Percentiles rank a stretch among this genome's conserved stretches.
Evolutionary conservation across 228 moss, liverwort and hornwort species (phyloP).

Genomic region (Sphagnum fallax): DNA sequence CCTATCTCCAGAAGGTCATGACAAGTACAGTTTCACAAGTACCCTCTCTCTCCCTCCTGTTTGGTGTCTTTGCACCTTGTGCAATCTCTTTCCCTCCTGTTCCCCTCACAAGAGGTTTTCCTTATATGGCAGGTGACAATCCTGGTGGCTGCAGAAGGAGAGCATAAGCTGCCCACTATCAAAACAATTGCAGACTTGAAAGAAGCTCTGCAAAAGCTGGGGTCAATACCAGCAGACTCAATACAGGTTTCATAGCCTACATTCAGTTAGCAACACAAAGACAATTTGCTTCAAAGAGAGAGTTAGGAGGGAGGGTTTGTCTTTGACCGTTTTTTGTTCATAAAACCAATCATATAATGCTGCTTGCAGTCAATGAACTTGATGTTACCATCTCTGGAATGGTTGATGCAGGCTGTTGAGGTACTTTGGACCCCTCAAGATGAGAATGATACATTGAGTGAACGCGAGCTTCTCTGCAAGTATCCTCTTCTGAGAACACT

Average conservation of each 20-base stretch:
- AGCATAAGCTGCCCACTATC: slow-evolving; percentile 69
- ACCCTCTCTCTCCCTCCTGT: no score
- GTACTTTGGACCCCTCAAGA: slow-evolving; percentile 96
- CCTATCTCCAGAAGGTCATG: no score
- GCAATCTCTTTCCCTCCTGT: no score
- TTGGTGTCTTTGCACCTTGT: no score
- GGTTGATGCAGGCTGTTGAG: slow-evolving; percentile 69
- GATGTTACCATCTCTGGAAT: background rate
- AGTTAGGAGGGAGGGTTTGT: background rate
- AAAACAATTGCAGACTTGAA: slow-evolving; percentile 74
- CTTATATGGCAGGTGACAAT: slow-evolving; percentile 53
- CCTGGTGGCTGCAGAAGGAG: slow-evolving; percentile 81
- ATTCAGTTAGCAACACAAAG: background rate
- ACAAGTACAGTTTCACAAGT: no score
- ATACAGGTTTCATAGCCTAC: slow-evolving; percentile 43
- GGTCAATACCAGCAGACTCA: slow-evolving; percentile 61
- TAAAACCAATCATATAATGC: background rate
- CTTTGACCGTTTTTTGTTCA: background rate
- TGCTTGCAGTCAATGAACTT: background rate
- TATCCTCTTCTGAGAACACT: slow-evolving; percentile 84
- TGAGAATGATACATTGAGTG: slow-evolving; percentile 74
- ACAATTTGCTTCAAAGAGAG: background rate
- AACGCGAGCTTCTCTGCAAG: slow-evolving; percentile 72
- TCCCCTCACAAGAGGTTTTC: no score
- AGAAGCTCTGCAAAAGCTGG: slow-evolving; percentile 60